These are phyloP conservation scores for Brachypodium distachyon DNA, from an alignment of 202 grass and related monocot species.

Conservation along the genomic window DNA sequence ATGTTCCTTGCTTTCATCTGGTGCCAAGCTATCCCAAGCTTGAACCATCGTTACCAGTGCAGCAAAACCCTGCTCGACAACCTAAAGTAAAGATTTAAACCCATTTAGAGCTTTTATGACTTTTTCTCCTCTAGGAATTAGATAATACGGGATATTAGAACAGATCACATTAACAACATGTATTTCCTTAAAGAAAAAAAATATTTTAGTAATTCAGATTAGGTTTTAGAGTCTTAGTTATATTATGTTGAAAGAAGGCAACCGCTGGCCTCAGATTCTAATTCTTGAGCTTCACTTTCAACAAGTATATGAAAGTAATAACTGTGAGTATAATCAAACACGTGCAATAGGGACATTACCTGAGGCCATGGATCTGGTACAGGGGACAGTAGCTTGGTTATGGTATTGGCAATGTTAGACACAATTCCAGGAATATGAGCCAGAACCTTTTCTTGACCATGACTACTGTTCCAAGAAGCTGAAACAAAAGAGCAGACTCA, in stretches of 20 bases:
- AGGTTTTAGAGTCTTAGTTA: background rate
- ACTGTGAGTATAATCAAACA: background rate
- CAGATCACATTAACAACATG: background rate
- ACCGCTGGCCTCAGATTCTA: background rate
- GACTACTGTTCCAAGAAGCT: conserved; percentile 72
- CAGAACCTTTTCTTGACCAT: conserved; percentile 52
- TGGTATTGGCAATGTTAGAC: conserved; percentile 40
- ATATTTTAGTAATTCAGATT: background rate
- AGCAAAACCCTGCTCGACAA: conserved; percentile 66
- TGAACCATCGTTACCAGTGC: conserved; percentile 56
- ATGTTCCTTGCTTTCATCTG: conserved; percentile 51
- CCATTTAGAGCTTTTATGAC: background rate
- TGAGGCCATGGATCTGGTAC: conserved; percentile 79
- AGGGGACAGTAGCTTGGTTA: conserved; percentile 54
- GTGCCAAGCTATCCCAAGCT: conserved; percentile 65
- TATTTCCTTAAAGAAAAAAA: background rate
- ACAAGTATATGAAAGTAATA: background rate
- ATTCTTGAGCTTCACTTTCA: background rate
- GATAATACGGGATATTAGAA: background rate
- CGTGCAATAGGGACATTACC: conserved; percentile 35
- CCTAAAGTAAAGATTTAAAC: conserved; percentile 33
- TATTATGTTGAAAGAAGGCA: background rate
- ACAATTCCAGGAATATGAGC: conserved; percentile 61
- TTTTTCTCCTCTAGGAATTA: background rate
- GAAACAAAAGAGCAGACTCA: conserved; percentile 73